Conservation (phyloP, 2,329 filamentous ascomycete species). For the Ophiocordyceps sinensis region DNA sequence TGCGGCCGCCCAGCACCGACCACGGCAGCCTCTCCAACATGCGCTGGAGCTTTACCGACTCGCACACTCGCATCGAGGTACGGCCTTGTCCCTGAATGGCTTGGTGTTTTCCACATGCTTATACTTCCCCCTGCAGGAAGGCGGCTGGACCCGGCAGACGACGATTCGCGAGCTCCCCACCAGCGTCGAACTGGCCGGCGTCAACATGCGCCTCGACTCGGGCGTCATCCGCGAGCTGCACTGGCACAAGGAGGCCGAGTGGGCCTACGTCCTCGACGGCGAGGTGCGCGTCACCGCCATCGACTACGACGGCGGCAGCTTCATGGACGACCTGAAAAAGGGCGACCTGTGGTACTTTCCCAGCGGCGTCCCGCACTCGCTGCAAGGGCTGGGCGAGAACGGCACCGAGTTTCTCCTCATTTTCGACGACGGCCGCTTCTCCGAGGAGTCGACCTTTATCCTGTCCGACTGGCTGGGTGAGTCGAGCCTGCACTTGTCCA, state of each 20-base stretch:
- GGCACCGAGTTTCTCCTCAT: conserved; percentile 37
- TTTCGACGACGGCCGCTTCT: conserved; percentile 35
- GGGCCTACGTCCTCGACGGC: conserved; percentile 61
- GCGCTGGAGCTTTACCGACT: conserved; percentile 57
- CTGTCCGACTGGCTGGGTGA: conserved; percentile 57
- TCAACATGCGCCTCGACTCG: conserved; percentile 63
- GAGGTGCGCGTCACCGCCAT: conserved; percentile 58
- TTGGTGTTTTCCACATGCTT: not conserved
- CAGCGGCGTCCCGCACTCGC: conserved; percentile 60
- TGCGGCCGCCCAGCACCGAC: conserved; percentile 60
- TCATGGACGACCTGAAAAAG: conserved; percentile 61
- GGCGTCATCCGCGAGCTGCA: conserved; percentile 65
- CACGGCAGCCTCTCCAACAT: conserved; percentile 57
- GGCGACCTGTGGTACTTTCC: conserved; percentile 77
- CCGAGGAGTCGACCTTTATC: conserved; percentile 54
- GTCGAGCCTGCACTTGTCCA: conserved; percentile 4
- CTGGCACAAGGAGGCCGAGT: conserved; percentile 71
- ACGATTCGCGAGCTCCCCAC: conserved; percentile 49
- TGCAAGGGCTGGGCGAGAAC: conserved; percentile 55
- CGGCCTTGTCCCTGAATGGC: conserved; percentile 4
- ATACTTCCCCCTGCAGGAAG: conserved; percentile 33
- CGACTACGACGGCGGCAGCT: conserved; percentile 61
- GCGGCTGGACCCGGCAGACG: conserved; percentile 64
- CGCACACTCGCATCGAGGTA: conserved; percentile 48
- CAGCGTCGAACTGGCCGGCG: conserved; percentile 57